A percentile compares a stretch with the other conserved stretches of the same genome.
These are phyloP conservation scores for Pyrenophora teres DNA, from an alignment of 2,329 filamentous ascomycete species.

Conservation along the genomic window DNA sequence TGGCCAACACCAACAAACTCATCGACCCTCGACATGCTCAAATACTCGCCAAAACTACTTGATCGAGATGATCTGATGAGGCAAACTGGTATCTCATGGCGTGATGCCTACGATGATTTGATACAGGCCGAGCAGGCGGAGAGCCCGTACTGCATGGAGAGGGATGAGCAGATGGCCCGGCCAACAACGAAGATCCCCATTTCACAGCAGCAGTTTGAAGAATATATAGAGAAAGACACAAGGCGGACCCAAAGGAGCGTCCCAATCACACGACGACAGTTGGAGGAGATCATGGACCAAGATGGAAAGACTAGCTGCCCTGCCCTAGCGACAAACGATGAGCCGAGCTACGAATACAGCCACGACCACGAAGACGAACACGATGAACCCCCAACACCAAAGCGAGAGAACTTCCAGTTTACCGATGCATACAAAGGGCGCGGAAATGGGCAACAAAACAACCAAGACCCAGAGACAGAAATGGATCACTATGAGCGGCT, in stretches of 20 bases:
- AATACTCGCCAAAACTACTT: slow-evolving; percentile 61
- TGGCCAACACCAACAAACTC: slow-evolving; percentile 25
- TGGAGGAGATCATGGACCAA: slow-evolving; percentile 6
- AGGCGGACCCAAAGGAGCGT: slow-evolving; percentile 2
- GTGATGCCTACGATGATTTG: slow-evolving; percentile 64
- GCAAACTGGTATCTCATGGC: slow-evolving; percentile 53
- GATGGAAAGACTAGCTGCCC: neutral
- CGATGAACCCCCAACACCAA: slow-evolving; percentile 42
- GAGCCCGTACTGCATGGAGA: slow-evolving; percentile 4
- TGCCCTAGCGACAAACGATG: slow-evolving; percentile 23
- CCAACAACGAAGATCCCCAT: slow-evolving; percentile 11
- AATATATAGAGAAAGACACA: neutral
- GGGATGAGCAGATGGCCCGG: neutral
- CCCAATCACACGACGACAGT: slow-evolving; percentile 6
- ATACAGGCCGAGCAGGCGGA: slow-evolving; percentile 48
- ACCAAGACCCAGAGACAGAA: slow-evolving; percentile 48
- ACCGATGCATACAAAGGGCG: slow-evolving; percentile 1
- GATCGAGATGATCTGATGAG: slow-evolving; percentile 52
- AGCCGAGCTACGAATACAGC: slow-evolving; percentile 42
- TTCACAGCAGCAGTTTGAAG: slow-evolving; percentile 1
- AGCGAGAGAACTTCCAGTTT: slow-evolving; percentile 12
- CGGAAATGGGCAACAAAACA: neutral
- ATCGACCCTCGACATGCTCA: slow-evolving; percentile 4
- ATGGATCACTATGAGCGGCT: slow-evolving; percentile 60
- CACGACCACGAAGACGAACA: slow-evolving; percentile 41